phyloP scores from a whole-genome alignment of 768 basidiomycete genomes.

The Suillus plorans region DNA sequence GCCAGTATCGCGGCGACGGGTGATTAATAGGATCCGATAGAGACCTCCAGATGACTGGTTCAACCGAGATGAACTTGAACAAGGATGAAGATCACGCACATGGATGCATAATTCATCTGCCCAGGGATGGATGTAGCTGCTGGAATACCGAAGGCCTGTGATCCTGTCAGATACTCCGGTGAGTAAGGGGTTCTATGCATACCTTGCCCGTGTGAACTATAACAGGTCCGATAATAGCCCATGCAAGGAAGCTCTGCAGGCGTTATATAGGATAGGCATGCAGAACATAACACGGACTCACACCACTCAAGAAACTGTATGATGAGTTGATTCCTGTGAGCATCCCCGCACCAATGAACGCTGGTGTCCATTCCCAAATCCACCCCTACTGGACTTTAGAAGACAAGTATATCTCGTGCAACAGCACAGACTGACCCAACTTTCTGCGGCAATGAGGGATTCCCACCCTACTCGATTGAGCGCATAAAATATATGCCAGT shows the following conservation, averaged over 20 bases:
- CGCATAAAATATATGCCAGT: conserved; percentile 67
- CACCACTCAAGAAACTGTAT: conserved; percentile 49
- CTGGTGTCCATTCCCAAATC: conserved; percentile 40
- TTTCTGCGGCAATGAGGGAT: conserved; percentile 57
- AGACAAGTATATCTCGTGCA: neutral
- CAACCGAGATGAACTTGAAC: neutral
- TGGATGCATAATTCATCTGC: conserved; percentile 25
- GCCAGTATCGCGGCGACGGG: conserved; percentile 61
- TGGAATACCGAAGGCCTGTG: conserved; percentile 19
- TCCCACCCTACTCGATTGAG: conserved; percentile 59
- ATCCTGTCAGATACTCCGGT: neutral
- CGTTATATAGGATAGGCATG: conserved; percentile 9
- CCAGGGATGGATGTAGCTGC: conserved; percentile 14
- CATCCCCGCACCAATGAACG: conserved; percentile 62
- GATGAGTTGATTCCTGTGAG: conserved; percentile 55
- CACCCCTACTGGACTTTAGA: conserved; percentile 28
- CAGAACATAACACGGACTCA: conserved; percentile 27
- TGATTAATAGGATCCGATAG: conserved; percentile 43
- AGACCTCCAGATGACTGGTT: conserved; percentile 25
- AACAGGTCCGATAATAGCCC: conserved; percentile 60
- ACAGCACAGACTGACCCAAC: conserved; percentile 44
- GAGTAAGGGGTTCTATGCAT: neutral
- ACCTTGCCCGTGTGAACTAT: conserved; percentile 47
- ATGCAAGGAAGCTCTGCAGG: conserved; percentile 51
- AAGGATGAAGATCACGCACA: conserved; percentile 8